A percentile compares a stretch with the other conserved stretches of the same genome.
Conservation (phyloP, 306 rosid species). For the Canavalia gladiata region DNA sequence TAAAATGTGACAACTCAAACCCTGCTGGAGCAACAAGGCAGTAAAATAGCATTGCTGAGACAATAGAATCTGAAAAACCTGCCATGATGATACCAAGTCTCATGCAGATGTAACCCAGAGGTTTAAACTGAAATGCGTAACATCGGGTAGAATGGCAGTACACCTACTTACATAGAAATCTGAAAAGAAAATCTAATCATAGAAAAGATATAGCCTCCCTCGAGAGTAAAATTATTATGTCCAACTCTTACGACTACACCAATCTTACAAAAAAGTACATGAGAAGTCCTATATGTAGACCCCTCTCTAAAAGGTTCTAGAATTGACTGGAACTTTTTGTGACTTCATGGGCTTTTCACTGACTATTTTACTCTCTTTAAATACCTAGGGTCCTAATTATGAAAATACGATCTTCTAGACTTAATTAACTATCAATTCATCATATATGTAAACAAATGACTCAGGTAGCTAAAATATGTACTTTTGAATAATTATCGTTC, state of each 20-base stretch:
- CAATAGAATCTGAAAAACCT: no score
- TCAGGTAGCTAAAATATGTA: neutral
- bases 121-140: slow-evolving; percentile 3
- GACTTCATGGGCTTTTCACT: neutral
- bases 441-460: neutral
- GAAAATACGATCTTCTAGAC: neutral
- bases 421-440: neutral
- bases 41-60: no score
- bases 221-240: neutral
- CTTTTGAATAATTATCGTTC: neutral
- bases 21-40: no score
- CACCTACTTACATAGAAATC: neutral
- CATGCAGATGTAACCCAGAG: neutral
- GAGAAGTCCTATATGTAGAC: neutral
- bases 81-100: no score
- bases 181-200: neutral
- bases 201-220: neutral
- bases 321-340: neutral
- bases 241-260: neutral
- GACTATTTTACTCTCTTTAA: neutral
- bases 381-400: neutral
- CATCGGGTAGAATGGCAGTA: neutral
- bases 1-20: no score
- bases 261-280: no score
- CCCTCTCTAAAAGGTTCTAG: neutral